These are phyloP conservation scores for Nidularia sp. DNA, from an alignment of 768 basidiomycete genomes.

Conservation along the genomic window DNA sequence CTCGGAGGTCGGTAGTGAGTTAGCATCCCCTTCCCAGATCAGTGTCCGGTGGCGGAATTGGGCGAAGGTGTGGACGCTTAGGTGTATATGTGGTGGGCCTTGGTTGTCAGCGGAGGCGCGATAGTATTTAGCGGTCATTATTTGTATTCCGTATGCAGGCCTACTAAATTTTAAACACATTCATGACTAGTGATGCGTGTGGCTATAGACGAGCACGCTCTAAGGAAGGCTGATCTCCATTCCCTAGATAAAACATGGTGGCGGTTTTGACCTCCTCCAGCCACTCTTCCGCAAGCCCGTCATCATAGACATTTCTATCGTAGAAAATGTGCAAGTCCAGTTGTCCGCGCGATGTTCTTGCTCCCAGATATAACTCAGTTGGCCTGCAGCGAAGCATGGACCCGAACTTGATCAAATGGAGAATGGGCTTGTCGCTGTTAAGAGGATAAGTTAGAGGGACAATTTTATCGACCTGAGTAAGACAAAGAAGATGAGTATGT, in stretches of 20 bases:
- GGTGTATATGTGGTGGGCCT: conserved; percentile 69
- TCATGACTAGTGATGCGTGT: no score
- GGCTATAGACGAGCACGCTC: no score
- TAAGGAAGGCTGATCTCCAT: background rate
- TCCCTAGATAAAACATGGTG: conserved; percentile 24
- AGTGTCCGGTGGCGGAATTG: conserved; percentile 52
- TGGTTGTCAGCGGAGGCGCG: conserved; percentile 35
- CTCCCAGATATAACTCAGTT: conserved; percentile 31
- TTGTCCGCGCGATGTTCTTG: conserved; percentile 14
- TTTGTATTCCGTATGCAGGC: background rate
- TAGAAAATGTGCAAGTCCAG: conserved; percentile 26
- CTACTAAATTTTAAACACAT: background rate
- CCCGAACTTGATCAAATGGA: conserved; percentile 8
- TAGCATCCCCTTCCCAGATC: conserved; percentile 16
- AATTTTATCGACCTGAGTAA: conserved; percentile 23
- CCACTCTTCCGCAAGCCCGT: conserved; percentile 39
- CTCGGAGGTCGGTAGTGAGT: conserved; percentile 38
- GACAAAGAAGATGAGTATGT: background rate
- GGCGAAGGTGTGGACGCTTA: conserved; percentile 55
- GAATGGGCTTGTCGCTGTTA: background rate
- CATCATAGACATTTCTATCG: conserved; percentile 44
- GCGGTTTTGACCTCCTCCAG: conserved; percentile 35
- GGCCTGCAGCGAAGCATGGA: conserved; percentile 27
- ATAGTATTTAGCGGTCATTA: background rate
- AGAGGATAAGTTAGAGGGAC: conserved; percentile 30